Conservation (phyloP, 768 basidiomycete genomes). For the Tricholoma saponaceum region DNA sequence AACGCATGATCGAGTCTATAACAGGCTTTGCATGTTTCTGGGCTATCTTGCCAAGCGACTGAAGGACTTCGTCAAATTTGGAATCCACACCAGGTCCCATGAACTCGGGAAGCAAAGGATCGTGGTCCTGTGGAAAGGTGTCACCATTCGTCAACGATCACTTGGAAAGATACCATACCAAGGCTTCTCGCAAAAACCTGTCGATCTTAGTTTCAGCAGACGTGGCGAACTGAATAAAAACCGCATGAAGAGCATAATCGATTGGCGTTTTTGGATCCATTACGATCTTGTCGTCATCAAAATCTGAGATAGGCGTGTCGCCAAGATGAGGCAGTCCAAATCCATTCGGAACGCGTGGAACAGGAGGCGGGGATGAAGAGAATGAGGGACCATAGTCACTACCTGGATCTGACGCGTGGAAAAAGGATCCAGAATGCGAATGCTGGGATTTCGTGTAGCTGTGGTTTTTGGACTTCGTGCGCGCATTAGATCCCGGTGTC, state of each 20-base stretch:
- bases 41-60: conserved; percentile 81
- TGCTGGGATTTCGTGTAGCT: conserved; percentile 67
- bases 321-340: conserved; percentile 44
- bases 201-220: conserved; percentile 80
- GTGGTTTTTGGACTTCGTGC: conserved; percentile 49
- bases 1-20: conserved; percentile 82
- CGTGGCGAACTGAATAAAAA: conserved; percentile 84
- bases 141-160: background rate
- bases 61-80: conserved; percentile 82
- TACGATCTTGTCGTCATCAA: conserved; percentile 64
- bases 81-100: conserved; percentile 73
- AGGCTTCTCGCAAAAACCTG: conserved; percentile 58
- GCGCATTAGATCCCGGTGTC: conserved; percentile 51
- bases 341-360: conserved; percentile 70
- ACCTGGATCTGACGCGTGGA: conserved; percentile 65
- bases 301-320: conserved; percentile 48
- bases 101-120: conserved; percentile 58
- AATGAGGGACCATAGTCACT: conserved; percentile 60
- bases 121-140: conserved; percentile 49
- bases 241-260: conserved; percentile 84
- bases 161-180: conserved; percentile 44
- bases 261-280: conserved; percentile 79
- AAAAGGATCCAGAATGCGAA: conserved; percentile 72
- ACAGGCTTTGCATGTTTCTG: conserved; percentile 82
- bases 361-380: conserved; percentile 68